phyloP scores from a whole-genome alignment of 2,329 filamentous ascomycete genomes.

The Stachybotrys echinatus region DNA sequence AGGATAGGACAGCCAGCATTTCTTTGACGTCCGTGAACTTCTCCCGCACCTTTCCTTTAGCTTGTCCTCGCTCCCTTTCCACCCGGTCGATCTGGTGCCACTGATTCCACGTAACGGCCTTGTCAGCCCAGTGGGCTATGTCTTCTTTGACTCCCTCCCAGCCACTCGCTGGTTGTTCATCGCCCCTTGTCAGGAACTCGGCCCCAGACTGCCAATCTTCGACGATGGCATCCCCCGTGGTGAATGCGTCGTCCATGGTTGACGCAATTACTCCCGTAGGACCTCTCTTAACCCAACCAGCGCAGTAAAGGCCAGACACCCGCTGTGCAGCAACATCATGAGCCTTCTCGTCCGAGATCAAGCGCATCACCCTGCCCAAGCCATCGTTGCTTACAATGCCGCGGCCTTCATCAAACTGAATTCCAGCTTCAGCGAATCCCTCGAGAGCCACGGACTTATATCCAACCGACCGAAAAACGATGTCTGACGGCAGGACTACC shows the following conservation, averaged over 20 bases:
- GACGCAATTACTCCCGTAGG: slow-evolving; percentile 94
- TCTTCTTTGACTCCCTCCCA: slow-evolving; percentile 73
- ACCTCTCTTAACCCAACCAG: slow-evolving; percentile 93
- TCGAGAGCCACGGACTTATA: slow-evolving; percentile 78
- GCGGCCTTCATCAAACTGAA: slow-evolving; percentile 69
- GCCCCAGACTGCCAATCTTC: slow-evolving; percentile 61
- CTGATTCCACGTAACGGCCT: slow-evolving; percentile 72
- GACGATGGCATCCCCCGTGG: slow-evolving; percentile 76
- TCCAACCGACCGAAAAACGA: slow-evolving; percentile 91
- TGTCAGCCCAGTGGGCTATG: slow-evolving; percentile 45
- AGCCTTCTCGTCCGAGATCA: slow-evolving; percentile 17
- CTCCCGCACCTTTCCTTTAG: slow-evolving; percentile 71
- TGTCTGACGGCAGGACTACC: slow-evolving; percentile 53
- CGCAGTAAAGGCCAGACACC: slow-evolving; percentile 75
- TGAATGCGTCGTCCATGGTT: slow-evolving; percentile 93
- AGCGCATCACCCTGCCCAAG: slow-evolving; percentile 60
- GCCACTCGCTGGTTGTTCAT: slow-evolving; percentile 35
- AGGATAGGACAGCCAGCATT: slow-evolving; percentile 50
- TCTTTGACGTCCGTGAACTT: slow-evolving; percentile 54
- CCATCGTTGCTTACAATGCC: slow-evolving; percentile 83
- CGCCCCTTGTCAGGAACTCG: slow-evolving; percentile 29
- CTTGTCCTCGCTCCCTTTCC: slow-evolving; percentile 63
- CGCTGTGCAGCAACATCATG: slow-evolving; percentile 31
- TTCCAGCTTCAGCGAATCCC: slow-evolving; percentile 66
- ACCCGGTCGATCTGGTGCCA: slow-evolving; percentile 79